A percentile compares a stretch with the other conserved stretches of the same genome.
phyloP scores from a whole-genome alignment of 768 basidiomycete genomes.

The Tricholoma sp. region DNA sequence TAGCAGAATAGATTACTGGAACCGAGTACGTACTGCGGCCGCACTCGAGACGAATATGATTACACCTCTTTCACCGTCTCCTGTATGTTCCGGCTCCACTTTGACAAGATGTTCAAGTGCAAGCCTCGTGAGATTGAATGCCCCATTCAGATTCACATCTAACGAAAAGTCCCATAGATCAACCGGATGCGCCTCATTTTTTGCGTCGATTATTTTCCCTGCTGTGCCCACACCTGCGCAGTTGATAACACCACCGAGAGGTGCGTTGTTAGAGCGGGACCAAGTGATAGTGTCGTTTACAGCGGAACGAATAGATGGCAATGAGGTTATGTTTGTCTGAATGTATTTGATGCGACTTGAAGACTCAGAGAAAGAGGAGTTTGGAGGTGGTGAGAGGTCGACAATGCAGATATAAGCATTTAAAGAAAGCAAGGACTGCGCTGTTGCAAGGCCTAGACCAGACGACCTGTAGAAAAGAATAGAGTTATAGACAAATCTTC shows the following conservation, averaged over 20 bases:
- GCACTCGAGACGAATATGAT: slow-evolving; percentile 53
- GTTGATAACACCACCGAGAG: slow-evolving; percentile 47
- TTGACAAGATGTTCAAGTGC: slow-evolving; percentile 45
- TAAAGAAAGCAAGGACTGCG: slow-evolving; percentile 36
- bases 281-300: slow-evolving; percentile 35
- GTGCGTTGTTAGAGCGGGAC: slow-evolving; percentile 33
- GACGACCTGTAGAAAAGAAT: slow-evolving; percentile 35
- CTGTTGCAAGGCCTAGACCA: slow-evolving; percentile 53
- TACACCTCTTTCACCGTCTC: slow-evolving; percentile 52
- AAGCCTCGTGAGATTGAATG: slow-evolving; percentile 54
- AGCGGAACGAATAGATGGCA: slow-evolving; percentile 30
- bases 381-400: slow-evolving; percentile 38
- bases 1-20: not conserved
- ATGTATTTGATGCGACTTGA: slow-evolving; percentile 28
- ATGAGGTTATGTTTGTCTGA: slow-evolving; percentile 34
- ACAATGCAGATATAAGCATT: slow-evolving; percentile 44
- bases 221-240: slow-evolving; percentile 44
- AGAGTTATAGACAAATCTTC: not conserved
- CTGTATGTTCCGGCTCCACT: slow-evolving; percentile 39
- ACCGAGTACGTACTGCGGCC: slow-evolving; percentile 36
- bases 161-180: slow-evolving; percentile 50
- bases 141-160: slow-evolving; percentile 52
- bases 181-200: slow-evolving; percentile 41
- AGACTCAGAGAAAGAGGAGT: slow-evolving; percentile 13
- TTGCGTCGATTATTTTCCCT: slow-evolving; percentile 41